Conservation (phyloP, 148 eudicot species). For the Silene uniflora region DNA sequence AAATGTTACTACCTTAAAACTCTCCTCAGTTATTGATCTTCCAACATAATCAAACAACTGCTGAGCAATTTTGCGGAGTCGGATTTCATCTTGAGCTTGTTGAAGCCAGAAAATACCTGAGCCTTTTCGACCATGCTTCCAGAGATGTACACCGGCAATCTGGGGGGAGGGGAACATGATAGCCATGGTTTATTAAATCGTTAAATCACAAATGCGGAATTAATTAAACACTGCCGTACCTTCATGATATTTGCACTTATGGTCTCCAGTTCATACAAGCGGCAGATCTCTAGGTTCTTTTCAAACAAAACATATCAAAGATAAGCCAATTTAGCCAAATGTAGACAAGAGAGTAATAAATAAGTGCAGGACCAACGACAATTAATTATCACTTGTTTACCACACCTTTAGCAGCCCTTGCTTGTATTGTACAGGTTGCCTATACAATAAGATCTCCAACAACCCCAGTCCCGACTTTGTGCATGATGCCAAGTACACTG, state of each 20-base stretch:
- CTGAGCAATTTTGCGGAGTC: constrained; percentile 78
- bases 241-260: constrained; percentile 75
- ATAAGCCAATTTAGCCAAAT: constrained; percentile 9
- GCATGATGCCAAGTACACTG: constrained; percentile 86
- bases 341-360: constrained; percentile 4
- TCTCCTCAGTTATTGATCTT: constrained; percentile 80
- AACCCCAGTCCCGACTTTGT: constrained; percentile 71
- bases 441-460: constrained; percentile 72
- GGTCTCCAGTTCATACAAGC: constrained; percentile 71
- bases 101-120: constrained; percentile 96
- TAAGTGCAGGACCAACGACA: not conserved
- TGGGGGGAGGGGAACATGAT: constrained; percentile 12
- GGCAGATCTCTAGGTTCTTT: constrained; percentile 91
- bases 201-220: not conserved
- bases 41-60: constrained; percentile 92
- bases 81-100: constrained; percentile 92
- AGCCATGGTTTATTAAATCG: not conserved
- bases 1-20: constrained; percentile 61
- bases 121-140: constrained; percentile 99
- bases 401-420: constrained; percentile 74
- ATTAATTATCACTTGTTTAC: constrained; percentile 16
- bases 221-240: constrained; percentile 41
- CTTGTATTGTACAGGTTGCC: constrained; percentile 72
- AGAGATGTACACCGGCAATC: constrained; percentile 90
- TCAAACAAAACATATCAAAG: constrained; percentile 22